Conservation (phyloP, 179 eudicot genomes). For the Vitellaria paradoxa region DNA sequence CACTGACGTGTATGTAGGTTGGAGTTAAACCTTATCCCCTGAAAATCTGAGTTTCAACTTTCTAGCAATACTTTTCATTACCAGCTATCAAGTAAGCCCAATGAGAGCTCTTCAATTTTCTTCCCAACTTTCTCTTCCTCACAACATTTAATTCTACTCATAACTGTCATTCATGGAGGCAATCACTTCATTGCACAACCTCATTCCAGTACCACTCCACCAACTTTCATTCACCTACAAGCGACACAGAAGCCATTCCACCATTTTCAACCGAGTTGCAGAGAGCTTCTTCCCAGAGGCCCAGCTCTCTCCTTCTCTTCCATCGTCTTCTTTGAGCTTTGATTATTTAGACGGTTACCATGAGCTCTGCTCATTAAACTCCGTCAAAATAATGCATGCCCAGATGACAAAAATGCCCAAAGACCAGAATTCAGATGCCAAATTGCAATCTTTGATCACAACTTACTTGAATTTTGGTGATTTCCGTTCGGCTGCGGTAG, state of each 20-base stretch:
- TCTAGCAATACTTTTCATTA: neutral
- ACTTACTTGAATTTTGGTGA: slow-evolving; percentile 48
- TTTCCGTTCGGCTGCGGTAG: slow-evolving; percentile 42
- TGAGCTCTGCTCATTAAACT: slow-evolving; percentile 31
- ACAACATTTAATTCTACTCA: neutral
- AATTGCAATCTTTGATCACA: slow-evolving; percentile 34
- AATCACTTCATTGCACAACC: slow-evolving; percentile 18
- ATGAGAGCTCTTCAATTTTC: neutral
- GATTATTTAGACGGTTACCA: slow-evolving; percentile 18
- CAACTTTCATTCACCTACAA: slow-evolving; percentile 21
- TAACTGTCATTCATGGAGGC: slow-evolving; percentile 20
- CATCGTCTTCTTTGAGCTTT: slow-evolving; percentile 13
- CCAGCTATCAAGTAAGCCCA: neutral
- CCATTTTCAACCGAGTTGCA: slow-evolving; percentile 19
- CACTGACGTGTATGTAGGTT: neutral
- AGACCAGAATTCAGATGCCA: slow-evolving; percentile 24
- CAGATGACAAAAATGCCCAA: slow-evolving; percentile 43
- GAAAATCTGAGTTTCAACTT: neutral
- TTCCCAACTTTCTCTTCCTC: neutral
- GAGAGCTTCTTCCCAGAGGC: slow-evolving; percentile 4
- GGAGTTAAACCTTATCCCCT: slow-evolving; percentile 21
- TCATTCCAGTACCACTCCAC: slow-evolving; percentile 16
- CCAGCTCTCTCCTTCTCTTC: slow-evolving; percentile 19
- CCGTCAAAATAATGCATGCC: slow-evolving; percentile 50
- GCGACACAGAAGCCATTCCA: neutral